Evolutionary conservation across 768 basidiomycete genomes (phyloP).

Genomic region (Auricularia sp.): DNA sequence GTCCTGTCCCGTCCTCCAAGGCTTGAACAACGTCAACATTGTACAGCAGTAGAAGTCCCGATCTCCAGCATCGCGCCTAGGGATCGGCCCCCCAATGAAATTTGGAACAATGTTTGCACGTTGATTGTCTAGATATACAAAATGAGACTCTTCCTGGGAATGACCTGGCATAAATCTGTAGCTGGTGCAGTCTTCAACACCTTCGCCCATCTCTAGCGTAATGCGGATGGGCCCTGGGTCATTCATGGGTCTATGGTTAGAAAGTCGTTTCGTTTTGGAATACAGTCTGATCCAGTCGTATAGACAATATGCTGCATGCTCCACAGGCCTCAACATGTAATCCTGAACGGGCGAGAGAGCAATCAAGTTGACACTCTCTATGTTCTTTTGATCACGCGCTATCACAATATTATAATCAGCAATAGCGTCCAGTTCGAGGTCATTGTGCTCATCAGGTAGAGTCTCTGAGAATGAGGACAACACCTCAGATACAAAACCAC

Average conservation of each 20-base stretch:
- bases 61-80: background rate
- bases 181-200: background rate
- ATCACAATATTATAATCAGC: background rate
- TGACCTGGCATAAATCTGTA: background rate
- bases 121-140: background rate
- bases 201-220: background rate
- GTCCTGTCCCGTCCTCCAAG: background rate
- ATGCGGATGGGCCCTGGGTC: background rate
- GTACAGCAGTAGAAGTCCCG: background rate
- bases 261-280: background rate
- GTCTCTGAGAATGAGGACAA: background rate
- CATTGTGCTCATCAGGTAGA: too few species aligned
- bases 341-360: background rate
- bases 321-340: background rate
- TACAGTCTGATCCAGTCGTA: background rate
- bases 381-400: background rate
- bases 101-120: background rate
- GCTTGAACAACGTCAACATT: background rate
- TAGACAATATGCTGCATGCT: background rate
- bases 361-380: background rate
- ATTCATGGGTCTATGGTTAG: background rate
- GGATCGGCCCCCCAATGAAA: background rate
- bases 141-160: background rate
- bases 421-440: too few species aligned
- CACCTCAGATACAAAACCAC: background rate